Evolutionary conservation across 2,329 filamentous ascomycete species (phyloP).

Genomic region (Xylariaceae sp.): DNA sequence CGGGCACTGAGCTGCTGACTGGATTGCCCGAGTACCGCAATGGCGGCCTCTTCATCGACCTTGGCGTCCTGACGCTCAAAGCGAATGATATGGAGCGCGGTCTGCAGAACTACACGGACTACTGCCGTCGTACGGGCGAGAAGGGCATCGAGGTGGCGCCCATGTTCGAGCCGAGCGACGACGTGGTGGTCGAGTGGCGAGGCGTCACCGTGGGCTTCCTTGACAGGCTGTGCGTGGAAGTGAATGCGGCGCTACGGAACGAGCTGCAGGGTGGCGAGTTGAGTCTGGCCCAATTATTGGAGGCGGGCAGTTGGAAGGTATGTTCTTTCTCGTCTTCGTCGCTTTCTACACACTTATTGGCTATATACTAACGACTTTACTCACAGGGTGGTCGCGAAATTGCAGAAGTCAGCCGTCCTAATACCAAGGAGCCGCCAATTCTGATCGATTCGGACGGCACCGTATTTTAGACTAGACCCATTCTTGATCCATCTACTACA

Average conservation of each 20-base stretch:
- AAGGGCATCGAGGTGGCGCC: conserved; percentile 58
- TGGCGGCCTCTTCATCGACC: conserved; percentile 80
- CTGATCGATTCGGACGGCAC: conserved; percentile 95
- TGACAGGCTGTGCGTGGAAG: conserved; percentile 59
- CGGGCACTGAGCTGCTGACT: conserved; percentile 76
- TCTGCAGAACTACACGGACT: conserved; percentile 62
- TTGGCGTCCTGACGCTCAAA: conserved; percentile 76
- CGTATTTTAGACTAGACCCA: too few species aligned
- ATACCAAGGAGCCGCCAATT: conserved; percentile 94
- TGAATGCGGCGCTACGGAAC: conserved; percentile 63
- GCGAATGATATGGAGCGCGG: conserved; percentile 65
- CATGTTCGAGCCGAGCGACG: conserved; percentile 67
- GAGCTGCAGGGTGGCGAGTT: conserved; percentile 68
- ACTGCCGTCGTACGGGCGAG: conserved; percentile 67
- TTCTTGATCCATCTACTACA: too few species aligned
- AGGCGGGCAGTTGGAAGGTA: conserved; percentile 96
- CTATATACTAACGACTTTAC: conserved; percentile 1
- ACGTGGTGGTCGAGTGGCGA: conserved; percentile 77
- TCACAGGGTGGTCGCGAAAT: conserved; percentile 82
- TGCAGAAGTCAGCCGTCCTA: conserved; percentile 90
- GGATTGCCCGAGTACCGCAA: conserved; percentile 91
- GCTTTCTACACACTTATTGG: too few species aligned
- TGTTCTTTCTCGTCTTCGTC: conserved; percentile 5
- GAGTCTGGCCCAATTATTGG: conserved; percentile 81
- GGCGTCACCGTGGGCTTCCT: conserved; percentile 71